These are phyloP conservation scores for Termitomyces sp. DNA, from an alignment of 1,284 basidiomycete genomes.

Conservation along the genomic window DNA sequence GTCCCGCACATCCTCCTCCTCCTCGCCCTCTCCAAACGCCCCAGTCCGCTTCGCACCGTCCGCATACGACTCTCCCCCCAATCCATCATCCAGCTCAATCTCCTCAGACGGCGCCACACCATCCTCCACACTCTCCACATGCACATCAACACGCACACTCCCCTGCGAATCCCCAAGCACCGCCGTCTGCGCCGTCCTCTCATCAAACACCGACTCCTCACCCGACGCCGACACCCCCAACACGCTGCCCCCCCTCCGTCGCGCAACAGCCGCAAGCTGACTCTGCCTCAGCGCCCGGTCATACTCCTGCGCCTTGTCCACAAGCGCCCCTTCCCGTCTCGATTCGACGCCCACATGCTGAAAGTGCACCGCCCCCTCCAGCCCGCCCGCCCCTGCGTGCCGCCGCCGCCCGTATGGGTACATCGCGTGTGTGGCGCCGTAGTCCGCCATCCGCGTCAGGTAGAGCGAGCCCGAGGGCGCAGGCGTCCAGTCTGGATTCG, in stretches of 20 bases:
- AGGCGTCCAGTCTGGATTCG: slow-evolving; percentile 93
- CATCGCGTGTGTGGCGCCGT: slow-evolving; percentile 42
- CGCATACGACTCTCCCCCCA: slow-evolving; percentile 73
- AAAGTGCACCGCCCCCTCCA: slow-evolving; percentile 26
- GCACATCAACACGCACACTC: slow-evolving; percentile 28
- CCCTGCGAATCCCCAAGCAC: slow-evolving; percentile 71
- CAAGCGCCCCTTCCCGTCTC: slow-evolving; percentile 29
- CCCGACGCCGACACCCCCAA: slow-evolving; percentile 34
- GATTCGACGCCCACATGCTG: slow-evolving; percentile 21
- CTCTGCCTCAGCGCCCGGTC: slow-evolving; percentile 71
- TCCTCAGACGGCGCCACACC: slow-evolving; percentile 40
- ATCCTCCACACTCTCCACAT: slow-evolving; percentile 10
- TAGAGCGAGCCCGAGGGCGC: slow-evolving; percentile 79
- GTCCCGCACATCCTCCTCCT: slow-evolving; percentile 55
- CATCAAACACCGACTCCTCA: slow-evolving; percentile 43
- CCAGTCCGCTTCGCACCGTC: slow-evolving; percentile 45
- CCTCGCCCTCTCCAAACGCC: slow-evolving; percentile 41
- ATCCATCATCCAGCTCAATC: slow-evolving; percentile 45
- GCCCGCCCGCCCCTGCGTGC: slow-evolving; percentile 20
- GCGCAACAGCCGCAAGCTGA: slow-evolving; percentile 48
- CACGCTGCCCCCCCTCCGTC: slow-evolving; percentile 35
- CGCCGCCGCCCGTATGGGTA: slow-evolving; percentile 31
- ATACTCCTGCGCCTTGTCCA: slow-evolving; percentile 63
- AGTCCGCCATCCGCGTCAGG: slow-evolving; percentile 76
- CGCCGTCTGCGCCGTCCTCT: slow-evolving; percentile 58